These are phyloP conservation scores for Phyllostachys edulis DNA, from an alignment of 176 grass and related monocot genomes.

Conservation along the genomic window DNA sequence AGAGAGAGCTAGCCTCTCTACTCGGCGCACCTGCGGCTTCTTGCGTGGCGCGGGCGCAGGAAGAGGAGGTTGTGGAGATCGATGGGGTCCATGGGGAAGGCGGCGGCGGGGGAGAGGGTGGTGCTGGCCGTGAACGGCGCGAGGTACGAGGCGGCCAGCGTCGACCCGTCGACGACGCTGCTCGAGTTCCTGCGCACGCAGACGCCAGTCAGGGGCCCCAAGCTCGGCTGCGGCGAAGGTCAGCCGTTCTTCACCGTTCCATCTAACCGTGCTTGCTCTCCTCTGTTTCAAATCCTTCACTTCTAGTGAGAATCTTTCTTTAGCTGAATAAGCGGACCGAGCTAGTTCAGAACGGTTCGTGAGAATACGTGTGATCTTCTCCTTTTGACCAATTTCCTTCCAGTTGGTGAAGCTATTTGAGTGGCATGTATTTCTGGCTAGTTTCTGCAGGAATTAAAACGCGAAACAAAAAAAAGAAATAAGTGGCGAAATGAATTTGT, in stretches of 20 bases:
- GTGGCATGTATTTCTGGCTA: not conserved
- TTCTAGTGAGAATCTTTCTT: not conserved
- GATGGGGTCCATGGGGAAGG: conserved; percentile 10
- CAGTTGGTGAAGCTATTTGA: not conserved
- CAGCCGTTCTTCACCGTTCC: not conserved
- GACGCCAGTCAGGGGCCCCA: conserved; percentile 58
- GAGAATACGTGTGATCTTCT: not conserved
- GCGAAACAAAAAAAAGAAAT: not conserved
- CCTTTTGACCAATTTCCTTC: not conserved
- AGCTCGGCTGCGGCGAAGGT: conserved; percentile 91
- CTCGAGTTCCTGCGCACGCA: conserved; percentile 70
- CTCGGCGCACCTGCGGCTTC: not conserved
- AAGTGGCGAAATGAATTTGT: too few species aligned
- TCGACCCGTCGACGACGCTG: conserved; percentile 66
- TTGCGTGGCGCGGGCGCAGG: not conserved
- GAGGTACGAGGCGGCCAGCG: conserved; percentile 50
- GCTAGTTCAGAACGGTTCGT: not conserved
- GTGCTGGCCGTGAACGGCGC: conserved; percentile 66
- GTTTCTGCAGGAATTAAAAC: not conserved
- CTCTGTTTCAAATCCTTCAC: not conserved
- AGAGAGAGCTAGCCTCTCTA: not conserved
- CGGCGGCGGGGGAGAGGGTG: conserved; percentile 5
- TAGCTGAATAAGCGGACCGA: not conserved
- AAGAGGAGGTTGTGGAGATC: not conserved
- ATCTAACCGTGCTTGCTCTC: not conserved